Percentiles rank a stretch among this genome's conserved stretches.
Conservation (phyloP, 2,329 filamentous ascomycete genomes). For the Talaromyces sp. region DNA sequence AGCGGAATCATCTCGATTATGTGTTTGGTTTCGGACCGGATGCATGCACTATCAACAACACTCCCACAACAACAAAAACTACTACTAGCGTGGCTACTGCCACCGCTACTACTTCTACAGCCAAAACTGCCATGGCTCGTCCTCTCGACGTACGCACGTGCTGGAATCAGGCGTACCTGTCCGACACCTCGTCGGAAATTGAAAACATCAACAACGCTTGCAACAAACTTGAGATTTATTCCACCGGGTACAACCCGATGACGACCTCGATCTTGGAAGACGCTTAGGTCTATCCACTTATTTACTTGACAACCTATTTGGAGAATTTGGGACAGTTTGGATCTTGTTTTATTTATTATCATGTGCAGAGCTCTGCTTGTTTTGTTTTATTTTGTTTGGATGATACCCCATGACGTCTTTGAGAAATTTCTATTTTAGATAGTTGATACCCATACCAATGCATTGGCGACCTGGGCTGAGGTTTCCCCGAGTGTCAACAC, state of each 20-base stretch:
- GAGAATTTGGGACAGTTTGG: neutral
- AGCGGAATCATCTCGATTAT: neutral
- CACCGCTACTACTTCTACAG: neutral
- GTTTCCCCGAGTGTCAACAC: conserved; percentile 5
- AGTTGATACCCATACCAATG: neutral
- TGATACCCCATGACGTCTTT: neutral
- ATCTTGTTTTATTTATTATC: neutral
- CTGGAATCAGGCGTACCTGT: neutral
- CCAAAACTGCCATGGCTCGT: too few relatives aligned
- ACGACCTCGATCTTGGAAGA: neutral
- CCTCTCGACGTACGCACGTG: neutral
- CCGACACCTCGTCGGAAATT: neutral
- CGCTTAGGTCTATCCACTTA: neutral
- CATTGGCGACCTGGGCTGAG: conserved; percentile 2
- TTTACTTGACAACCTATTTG: neutral
- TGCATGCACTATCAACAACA: neutral
- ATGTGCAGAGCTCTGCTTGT: neutral
- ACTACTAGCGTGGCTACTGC: neutral
- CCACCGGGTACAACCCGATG: neutral
- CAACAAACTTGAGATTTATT: neutral
- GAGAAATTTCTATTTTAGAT: neutral
- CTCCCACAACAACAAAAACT: too few relatives aligned
- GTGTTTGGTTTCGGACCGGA: conserved; percentile 1
- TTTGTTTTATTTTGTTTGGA: neutral
- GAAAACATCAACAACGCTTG: neutral